These are phyloP conservation scores for Lecanicillium sp. DNA, from an alignment of 2,329 filamentous ascomycete species.

Conservation along the genomic window DNA sequence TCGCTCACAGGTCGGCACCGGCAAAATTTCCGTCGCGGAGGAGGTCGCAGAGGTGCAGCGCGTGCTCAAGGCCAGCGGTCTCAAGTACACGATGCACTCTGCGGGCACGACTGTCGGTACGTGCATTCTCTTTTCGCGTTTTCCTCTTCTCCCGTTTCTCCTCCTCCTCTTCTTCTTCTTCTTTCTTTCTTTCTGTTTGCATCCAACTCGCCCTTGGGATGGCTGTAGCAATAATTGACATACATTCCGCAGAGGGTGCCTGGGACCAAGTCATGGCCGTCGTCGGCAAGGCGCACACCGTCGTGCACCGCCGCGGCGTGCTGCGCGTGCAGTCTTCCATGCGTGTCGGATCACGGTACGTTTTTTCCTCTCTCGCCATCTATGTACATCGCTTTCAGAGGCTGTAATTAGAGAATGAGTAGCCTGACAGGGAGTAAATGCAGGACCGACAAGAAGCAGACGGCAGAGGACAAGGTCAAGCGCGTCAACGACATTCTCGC, in stretches of 20 bases:
- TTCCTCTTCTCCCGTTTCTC: neutral
- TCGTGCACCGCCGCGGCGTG: slow-evolving; percentile 72
- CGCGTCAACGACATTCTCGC: slow-evolving; percentile 48
- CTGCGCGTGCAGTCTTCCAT: slow-evolving; percentile 84
- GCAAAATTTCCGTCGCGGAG: slow-evolving; percentile 65
- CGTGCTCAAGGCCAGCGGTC: slow-evolving; percentile 70
- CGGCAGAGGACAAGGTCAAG: slow-evolving; percentile 72
- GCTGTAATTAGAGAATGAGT: too few relatives aligned
- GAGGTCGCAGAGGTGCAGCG: slow-evolving; percentile 87
- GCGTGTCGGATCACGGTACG: slow-evolving; percentile 68
- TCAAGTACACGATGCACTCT: slow-evolving; percentile 86
- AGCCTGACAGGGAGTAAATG: too few relatives aligned
- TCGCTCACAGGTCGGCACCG: slow-evolving; percentile 65
- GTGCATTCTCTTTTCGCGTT: slow-evolving; percentile 29
- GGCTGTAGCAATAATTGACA: neutral
- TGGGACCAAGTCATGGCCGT: slow-evolving; percentile 85
- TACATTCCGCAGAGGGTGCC: slow-evolving; percentile 61
- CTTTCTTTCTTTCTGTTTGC: neutral
- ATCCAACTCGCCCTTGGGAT: neutral
- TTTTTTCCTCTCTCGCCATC: neutral
- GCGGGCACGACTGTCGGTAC: slow-evolving; percentile 87
- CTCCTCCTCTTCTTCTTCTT: slow-evolving; percentile 13
- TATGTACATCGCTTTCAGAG: neutral
- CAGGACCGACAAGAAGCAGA: slow-evolving; percentile 81
- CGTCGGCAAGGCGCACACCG: slow-evolving; percentile 77